Conservation (phyloP, 2,329 filamentous ascomycete genomes). For the Blastomyces gilchristii region DNA sequence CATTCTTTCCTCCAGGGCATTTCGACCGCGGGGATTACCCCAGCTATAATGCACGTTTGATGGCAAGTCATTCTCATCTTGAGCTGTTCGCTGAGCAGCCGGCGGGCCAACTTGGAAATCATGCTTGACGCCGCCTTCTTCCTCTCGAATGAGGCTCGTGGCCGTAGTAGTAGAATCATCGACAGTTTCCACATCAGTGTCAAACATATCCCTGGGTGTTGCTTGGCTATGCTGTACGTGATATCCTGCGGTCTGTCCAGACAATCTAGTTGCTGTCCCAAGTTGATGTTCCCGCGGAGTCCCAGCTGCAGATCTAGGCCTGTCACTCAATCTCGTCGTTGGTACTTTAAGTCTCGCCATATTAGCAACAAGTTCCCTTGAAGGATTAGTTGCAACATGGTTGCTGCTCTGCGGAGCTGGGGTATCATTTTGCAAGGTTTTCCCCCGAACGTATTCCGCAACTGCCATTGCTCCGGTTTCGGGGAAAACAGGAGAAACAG, state of each 20-base stretch:
- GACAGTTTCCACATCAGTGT: slow-evolving; percentile 35
- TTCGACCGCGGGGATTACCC: slow-evolving; percentile 8
- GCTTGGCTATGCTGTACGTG: background rate
- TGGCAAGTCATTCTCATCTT: background rate
- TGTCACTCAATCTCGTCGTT: slow-evolving; percentile 19
- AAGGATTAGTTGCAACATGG: slow-evolving; percentile 10
- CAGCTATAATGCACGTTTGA: background rate
- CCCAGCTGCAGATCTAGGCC: background rate
- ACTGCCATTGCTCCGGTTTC: slow-evolving; percentile 27
- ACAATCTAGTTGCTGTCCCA: background rate
- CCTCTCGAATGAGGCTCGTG: slow-evolving; percentile 28
- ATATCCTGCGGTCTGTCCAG: background rate
- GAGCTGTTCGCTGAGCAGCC: slow-evolving; percentile 6
- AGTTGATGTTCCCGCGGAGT: too few relatives aligned
- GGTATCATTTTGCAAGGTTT: slow-evolving; percentile 8
- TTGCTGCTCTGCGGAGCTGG: slow-evolving; percentile 25
- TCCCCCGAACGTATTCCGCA: slow-evolving; percentile 32
- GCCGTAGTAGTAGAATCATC: slow-evolving; percentile 36
- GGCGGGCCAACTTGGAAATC: slow-evolving; percentile 13
- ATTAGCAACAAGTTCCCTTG: slow-evolving; percentile 27
- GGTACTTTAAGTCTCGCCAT: slow-evolving; percentile 29
- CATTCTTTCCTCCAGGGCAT: slow-evolving; percentile 25
- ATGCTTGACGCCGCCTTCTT: slow-evolving; percentile 21
- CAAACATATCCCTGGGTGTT: slow-evolving; percentile 28
- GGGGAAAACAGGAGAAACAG: background rate